A percentile compares a stretch with the other conserved stretches of the same genome.
These are phyloP conservation scores for Sclerospora graminicola DNA, from an alignment of 352 stramenopile genomes.

Conservation along the genomic window DNA sequence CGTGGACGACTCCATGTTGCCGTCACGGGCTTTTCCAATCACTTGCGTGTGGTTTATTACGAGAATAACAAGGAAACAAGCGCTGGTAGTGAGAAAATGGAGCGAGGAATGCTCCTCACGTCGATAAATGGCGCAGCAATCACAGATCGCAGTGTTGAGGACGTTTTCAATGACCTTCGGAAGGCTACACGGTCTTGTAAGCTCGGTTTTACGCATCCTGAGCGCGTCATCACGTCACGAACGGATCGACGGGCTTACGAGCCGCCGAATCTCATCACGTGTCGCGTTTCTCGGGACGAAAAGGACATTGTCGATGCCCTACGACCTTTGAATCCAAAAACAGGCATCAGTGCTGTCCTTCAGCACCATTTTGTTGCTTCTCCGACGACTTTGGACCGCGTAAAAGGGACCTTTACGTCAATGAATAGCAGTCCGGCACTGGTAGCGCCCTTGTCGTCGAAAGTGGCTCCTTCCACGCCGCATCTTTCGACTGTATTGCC, in stretches of 20 bases:
- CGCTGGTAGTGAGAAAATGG: too few relatives aligned
- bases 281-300: constrained; percentile 33
- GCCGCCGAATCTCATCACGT: constrained; percentile 40
- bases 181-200: constrained; percentile 31
- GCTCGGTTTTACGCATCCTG: constrained; percentile 43
- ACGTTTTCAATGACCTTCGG: constrained; percentile 46
- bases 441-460: constrained; percentile 1
- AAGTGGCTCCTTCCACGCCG: constrained; percentile 1
- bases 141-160: constrained; percentile 26
- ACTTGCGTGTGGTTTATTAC: too few relatives aligned
- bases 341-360: constrained; percentile 36
- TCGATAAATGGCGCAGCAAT: constrained; percentile 52
- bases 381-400: constrained; percentile 5
- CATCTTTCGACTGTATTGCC: constrained; percentile 6
- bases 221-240: constrained; percentile 14
- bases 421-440: constrained; percentile 11
- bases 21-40: too few relatives aligned
- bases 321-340: constrained; percentile 37
- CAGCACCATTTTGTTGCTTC: constrained; percentile 31
- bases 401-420: constrained; percentile 5
- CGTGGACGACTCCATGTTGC: too few relatives aligned
- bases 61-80: too few relatives aligned
- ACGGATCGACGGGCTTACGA: constrained; percentile 34
- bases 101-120: constrained; percentile 43
- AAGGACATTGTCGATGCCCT: constrained; percentile 35